phyloP scores from a whole-genome alignment of 2,329 filamentous ascomycete genomes.

The Cryphonectria nitschkei region DNA sequence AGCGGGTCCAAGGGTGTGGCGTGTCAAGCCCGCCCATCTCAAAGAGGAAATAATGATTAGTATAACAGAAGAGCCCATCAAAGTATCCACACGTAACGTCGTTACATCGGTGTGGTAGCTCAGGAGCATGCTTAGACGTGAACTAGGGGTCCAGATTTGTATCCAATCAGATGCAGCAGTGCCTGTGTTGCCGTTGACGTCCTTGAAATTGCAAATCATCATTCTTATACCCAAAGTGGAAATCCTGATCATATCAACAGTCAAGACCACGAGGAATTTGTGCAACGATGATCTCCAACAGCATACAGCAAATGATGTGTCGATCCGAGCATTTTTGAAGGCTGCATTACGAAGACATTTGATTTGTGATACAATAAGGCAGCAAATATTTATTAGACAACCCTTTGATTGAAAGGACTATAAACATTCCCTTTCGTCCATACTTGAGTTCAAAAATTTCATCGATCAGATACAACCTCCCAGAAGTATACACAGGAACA shows the following conservation, averaged over 20 bases:
- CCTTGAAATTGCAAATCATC: not conserved
- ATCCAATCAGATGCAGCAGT: not conserved
- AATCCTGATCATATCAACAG: conserved; percentile 1
- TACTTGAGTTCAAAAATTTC: not conserved
- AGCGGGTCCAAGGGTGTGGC: not conserved
- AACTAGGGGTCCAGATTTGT: not conserved
- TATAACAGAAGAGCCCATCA: not conserved
- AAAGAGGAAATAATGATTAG: conserved; percentile 26
- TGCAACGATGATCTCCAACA: not conserved
- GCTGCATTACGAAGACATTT: not conserved
- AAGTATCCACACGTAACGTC: not conserved
- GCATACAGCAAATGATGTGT: not conserved
- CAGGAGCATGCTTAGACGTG: not conserved
- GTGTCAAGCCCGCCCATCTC: not conserved
- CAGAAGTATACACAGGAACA: not conserved
- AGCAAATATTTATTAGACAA: not conserved
- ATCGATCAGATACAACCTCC: no score
- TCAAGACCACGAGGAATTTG: not conserved
- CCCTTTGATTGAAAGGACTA: not conserved
- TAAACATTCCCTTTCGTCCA: not conserved
- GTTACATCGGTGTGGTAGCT: not conserved
- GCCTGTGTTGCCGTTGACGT: not conserved
- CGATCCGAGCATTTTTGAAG: not conserved
- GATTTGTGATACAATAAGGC: not conserved
- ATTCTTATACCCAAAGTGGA: not conserved